These are phyloP conservation scores for Hippophae tibetana DNA, from an alignment of 306 rosid species.

Conservation along the genomic window DNA sequence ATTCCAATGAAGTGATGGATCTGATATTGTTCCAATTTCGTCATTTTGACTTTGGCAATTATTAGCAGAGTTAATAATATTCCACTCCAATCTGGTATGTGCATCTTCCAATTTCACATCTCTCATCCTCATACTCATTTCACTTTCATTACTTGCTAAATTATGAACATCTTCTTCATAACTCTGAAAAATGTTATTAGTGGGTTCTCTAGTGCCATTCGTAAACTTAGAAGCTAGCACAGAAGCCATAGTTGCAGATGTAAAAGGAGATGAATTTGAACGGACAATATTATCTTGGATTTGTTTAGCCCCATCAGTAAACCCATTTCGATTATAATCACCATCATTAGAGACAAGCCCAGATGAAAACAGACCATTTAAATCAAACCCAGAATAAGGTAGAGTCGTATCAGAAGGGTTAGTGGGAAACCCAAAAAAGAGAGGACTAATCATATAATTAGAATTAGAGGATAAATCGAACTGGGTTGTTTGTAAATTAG, in stretches of 20 bases:
- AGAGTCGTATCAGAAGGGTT: slow-evolving; percentile 38
- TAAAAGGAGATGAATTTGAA: slow-evolving; percentile 29
- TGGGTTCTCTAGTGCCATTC: slow-evolving; percentile 23
- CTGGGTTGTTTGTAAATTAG: slow-evolving; percentile 26
- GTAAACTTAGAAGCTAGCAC: slow-evolving; percentile 45
- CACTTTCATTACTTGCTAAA: slow-evolving; percentile 12
- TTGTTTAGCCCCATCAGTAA: slow-evolving; percentile 18
- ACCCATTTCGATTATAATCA: slow-evolving; percentile 29
- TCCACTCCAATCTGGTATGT: slow-evolving; percentile 36
- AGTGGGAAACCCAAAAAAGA: slow-evolving; percentile 44
- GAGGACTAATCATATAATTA: slow-evolving; percentile 17
- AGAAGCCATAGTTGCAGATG: slow-evolving; percentile 49
- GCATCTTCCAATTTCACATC: slow-evolving; percentile 54
- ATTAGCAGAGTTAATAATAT: slow-evolving; percentile 16
- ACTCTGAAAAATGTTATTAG: slow-evolving; percentile 26
- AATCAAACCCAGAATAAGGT: slow-evolving; percentile 44
- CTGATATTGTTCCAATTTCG: slow-evolving; percentile 42
- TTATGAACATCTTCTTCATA: slow-evolving; percentile 34
- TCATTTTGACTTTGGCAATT: slow-evolving; percentile 40
- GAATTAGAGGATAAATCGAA: slow-evolving; percentile 12
- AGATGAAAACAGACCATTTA: slow-evolving; percentile 37
- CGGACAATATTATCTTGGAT: slow-evolving; percentile 16
- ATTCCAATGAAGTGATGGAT: slow-evolving; percentile 67
- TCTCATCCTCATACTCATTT: slow-evolving; percentile 21
- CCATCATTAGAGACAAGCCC: slow-evolving; percentile 11